These are phyloP conservation scores for Acanthamoeba lenticulata DNA, from an alignment of 208 protist species.

Conservation along the genomic window DNA sequence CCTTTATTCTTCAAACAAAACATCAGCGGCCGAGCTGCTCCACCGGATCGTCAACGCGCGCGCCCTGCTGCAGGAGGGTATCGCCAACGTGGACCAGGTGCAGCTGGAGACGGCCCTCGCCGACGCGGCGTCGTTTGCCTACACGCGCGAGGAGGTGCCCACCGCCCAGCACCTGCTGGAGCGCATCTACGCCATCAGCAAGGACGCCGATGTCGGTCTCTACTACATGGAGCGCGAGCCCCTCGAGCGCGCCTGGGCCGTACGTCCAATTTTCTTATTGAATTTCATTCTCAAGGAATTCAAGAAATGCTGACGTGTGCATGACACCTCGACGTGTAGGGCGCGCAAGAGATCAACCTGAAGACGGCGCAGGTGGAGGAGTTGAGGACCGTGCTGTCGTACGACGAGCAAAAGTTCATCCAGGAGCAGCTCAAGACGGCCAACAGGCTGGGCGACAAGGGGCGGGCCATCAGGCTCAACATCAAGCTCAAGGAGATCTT, in stretches of 20 bases:
- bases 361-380: constrained; percentile 17
- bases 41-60: constrained; percentile 20
- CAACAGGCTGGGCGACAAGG: constrained; percentile 60
- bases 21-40: neutral
- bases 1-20: neutral
- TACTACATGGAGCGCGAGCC: constrained; percentile 56
- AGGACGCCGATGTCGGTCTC: constrained; percentile 40
- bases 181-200: neutral
- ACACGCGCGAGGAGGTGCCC: constrained; percentile 15
- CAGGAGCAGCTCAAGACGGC: constrained; percentile 52
- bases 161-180: constrained; percentile 11
- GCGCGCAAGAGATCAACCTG: constrained; percentile 36
- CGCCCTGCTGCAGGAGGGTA: neutral
- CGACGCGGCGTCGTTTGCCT: constrained; percentile 10
- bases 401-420: constrained; percentile 61
- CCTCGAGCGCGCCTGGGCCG: constrained; percentile 21
- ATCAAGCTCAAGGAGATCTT: constrained; percentile 68
- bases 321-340: neutral
- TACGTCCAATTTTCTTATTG: neutral
- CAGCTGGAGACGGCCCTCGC: constrained; percentile 38
- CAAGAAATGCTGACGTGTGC: neutral
- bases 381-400: neutral
- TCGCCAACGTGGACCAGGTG: constrained; percentile 11
- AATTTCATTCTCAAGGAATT: neutral
- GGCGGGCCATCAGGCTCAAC: neutral